Percentiles rank a stretch among this genome's conserved stretches.
Evolutionary conservation across 441 rosid species (phyloP).

Genomic region (Populus hybrid): DNA sequence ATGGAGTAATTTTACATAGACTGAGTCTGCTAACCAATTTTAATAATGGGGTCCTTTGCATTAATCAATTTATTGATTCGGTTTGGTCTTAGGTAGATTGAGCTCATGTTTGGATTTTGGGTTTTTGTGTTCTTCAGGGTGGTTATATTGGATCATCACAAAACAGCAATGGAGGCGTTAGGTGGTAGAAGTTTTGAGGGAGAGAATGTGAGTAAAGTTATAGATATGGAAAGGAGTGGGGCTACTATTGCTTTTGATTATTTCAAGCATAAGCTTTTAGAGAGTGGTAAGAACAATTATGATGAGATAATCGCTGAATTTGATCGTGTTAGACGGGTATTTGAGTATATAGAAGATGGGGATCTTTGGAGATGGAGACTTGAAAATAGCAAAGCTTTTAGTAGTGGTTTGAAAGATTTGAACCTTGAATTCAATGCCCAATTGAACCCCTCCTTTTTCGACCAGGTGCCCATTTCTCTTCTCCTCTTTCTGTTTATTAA

Average conservation of each 20-base stretch:
- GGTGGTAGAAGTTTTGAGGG: conserved; percentile 24
- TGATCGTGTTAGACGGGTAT: conserved; percentile 43
- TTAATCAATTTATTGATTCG: background rate
- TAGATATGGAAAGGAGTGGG: conserved; percentile 69
- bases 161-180: conserved; percentile 56
- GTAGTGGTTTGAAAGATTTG: conserved; percentile 59
- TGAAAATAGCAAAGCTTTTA: conserved; percentile 62
- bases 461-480: conserved; percentile 32
- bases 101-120: background rate
- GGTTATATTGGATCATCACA: conserved; percentile 61
- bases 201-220: conserved; percentile 44
- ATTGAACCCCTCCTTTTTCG: conserved; percentile 52
- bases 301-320: conserved; percentile 26
- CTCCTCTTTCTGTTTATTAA: background rate
- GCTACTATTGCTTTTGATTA: conserved; percentile 74
- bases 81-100: background rate
- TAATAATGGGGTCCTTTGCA: no score
- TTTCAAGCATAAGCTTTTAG: conserved; percentile 47
- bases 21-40: no score
- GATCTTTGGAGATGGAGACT: conserved; percentile 76
- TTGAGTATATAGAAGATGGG: conserved; percentile 63
- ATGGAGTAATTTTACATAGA: no score
- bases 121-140: conserved; percentile 24
- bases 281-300: background rate
- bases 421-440: conserved; percentile 43